Evolutionary conservation across 1,284 basidiomycete species (phyloP), one percentile per base, ranked within the genome.

Genomic region (Volvariella volvacea): DNA sequence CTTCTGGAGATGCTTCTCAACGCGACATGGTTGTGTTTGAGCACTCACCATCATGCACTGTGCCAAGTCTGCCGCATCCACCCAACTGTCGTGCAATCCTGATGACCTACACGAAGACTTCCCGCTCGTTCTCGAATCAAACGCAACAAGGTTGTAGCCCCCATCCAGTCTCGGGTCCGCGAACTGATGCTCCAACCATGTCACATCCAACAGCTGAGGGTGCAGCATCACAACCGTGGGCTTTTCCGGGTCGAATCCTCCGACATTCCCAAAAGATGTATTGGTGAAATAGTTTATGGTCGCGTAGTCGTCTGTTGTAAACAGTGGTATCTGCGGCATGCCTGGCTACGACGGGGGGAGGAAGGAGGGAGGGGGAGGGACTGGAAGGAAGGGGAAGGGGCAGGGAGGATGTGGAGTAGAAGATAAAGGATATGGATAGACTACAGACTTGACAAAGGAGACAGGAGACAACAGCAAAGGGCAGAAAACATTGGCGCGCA

Each of bases 291-390:
- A 88, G 70, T 71, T 82, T 47, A 88, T 73, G 12, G 80, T 78
- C 39, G 76, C 77, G 58, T 78, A 80, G 67, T 88, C 84, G 50
- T 77, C 73, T 32, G 60, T 57, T 48, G 75, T 74, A 47, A 76
- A 66, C 48, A 88, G 57, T 57, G 88, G 80, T 56, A 88, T 71
- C 66, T 68, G 82, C 43, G 85, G 85, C 84, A 88, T 88, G 19
- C 47, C 48, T 51, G 43, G 9, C 30, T 36, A 36, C 25, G 25
- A 28, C 25, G 12, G 6, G 6, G 25, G n/a, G 45, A 44, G 25
- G 44, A 15, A 10, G 41, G 34, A 44, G 42, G 44, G 43, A 42
- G 19, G 44, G 41, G 46, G 17, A 44, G 44, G 38, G 44, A 16
- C 30, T 42, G 20, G 28, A 33, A 39, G 38, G 40, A 22, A 6